Evolutionary conservation across 78 protist species (phyloP).

Genomic region (Planoprotostelium fungivorum): DNA sequence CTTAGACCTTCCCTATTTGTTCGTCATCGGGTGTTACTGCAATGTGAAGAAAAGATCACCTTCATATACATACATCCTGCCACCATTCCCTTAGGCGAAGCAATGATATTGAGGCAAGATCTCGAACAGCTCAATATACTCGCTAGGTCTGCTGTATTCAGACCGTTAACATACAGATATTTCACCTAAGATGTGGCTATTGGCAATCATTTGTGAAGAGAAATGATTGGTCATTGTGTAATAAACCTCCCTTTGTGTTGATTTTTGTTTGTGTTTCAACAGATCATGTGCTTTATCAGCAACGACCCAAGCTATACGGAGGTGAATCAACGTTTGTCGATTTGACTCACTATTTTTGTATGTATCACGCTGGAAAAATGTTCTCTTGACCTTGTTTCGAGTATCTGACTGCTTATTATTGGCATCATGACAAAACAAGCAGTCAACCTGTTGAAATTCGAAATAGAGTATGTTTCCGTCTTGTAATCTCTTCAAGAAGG

Average conservation of each 20-base stretch:
- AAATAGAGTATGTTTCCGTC: neutral
- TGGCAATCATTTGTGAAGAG: neutral
- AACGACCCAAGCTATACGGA: neutral
- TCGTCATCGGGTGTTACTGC: neutral
- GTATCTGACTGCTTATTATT: neutral
- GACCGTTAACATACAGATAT: neutral
- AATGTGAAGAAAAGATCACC: neutral
- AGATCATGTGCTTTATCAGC: neutral
- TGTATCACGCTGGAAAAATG: neutral
- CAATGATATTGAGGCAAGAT: neutral
- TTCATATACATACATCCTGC: no score
- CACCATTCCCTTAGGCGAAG: neutral
- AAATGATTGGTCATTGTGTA: neutral
- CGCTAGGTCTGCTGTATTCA: neutral
- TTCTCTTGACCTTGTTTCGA: neutral
- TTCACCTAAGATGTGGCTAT: neutral
- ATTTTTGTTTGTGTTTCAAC: neutral
- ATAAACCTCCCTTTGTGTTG: neutral
- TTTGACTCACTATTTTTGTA: neutral
- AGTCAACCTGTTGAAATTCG: neutral
- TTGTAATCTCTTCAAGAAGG: neutral
- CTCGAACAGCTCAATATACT: neutral
- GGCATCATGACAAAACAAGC: neutral
- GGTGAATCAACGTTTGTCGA: no score
- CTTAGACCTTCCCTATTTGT: neutral